phyloP scores from a whole-genome alignment of 2,329 filamentous ascomycete species.

The Botrytis elliptica region DNA sequence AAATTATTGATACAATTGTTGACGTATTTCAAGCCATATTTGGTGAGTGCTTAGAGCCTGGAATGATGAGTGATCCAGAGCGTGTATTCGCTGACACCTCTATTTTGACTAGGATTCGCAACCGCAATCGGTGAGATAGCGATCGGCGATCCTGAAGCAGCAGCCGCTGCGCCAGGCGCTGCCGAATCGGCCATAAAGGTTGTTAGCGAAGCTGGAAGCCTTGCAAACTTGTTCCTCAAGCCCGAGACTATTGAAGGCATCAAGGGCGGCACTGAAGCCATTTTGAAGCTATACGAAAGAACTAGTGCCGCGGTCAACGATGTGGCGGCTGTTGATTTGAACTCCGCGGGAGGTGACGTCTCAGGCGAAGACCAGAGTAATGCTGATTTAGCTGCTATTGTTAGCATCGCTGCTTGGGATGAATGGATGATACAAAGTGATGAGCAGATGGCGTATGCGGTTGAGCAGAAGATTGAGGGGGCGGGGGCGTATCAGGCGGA shows the following conservation, averaged over 20 bases:
- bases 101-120: constrained; percentile 5
- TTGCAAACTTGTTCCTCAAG: neutral
- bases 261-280: neutral
- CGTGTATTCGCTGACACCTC: neutral
- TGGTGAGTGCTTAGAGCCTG: neutral
- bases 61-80: neutral
- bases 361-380: neutral
- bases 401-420: neutral
- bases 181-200: neutral
- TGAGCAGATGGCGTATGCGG: constrained; percentile 3
- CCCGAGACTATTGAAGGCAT: neutral
- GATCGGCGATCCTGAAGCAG: neutral
- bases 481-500: neutral
- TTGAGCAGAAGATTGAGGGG: neutral
- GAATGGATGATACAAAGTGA: constrained; percentile 1
- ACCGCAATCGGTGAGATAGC: neutral
- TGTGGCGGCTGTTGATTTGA: neutral
- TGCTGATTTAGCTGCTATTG: neutral
- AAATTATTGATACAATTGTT: neutral
- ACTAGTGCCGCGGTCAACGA: neutral
- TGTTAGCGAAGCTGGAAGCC: neutral
- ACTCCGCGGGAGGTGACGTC: neutral
- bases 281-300: constrained; percentile 2
- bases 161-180: neutral
- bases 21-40: neutral